These are phyloP conservation scores for Lachancea dasiensis DNA, from an alignment of 805 yeast species.

Conservation along the genomic window DNA sequence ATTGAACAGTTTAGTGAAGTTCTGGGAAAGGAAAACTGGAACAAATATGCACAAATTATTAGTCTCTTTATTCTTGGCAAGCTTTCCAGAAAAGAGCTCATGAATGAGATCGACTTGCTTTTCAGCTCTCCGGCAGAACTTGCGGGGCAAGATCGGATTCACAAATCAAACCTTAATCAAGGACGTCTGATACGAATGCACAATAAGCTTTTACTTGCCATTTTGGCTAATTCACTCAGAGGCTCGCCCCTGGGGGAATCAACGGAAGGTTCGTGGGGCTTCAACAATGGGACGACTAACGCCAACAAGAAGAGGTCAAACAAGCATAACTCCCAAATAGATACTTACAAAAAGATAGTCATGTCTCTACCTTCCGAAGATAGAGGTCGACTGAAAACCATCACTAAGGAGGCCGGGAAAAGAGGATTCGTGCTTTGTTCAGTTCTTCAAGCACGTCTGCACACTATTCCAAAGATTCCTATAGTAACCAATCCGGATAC, in stretches of 20 bases:
- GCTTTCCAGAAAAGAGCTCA: conserved; percentile 69
- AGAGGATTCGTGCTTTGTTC: conserved; percentile 65
- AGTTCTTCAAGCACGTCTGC: conserved; percentile 60
- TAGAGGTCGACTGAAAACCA: conserved; percentile 74
- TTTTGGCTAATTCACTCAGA: conserved; percentile 76
- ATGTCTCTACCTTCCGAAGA: conserved; percentile 82
- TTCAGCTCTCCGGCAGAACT: conserved; percentile 30
- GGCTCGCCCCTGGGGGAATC: conserved; percentile 70
- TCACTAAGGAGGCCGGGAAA: conserved; percentile 78
- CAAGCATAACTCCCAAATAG: conserved; percentile 63
- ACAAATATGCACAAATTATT: conserved; percentile 71
- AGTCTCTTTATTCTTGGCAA: conserved; percentile 74
- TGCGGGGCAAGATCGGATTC: conserved; percentile 1
- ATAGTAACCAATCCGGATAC: conserved; percentile 39
- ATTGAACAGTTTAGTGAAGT: conserved; percentile 67
- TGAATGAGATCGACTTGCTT: conserved; percentile 49
- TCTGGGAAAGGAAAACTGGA: conserved; percentile 75
- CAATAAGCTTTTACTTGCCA: conserved; percentile 74
- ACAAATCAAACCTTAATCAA: conserved; percentile 3
- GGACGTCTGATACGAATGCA: conserved; percentile 43
- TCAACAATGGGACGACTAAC: conserved; percentile 43
- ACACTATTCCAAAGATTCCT: conserved; percentile 70
- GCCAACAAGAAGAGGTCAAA: conserved; percentile 40
- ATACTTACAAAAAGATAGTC: conserved; percentile 75
- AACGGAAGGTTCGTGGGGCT: conserved; percentile 47